Evolutionary conservation across 2,329 filamentous ascomycete species (phyloP).

Genomic region (Paracorniculantispora psalliotae): DNA sequence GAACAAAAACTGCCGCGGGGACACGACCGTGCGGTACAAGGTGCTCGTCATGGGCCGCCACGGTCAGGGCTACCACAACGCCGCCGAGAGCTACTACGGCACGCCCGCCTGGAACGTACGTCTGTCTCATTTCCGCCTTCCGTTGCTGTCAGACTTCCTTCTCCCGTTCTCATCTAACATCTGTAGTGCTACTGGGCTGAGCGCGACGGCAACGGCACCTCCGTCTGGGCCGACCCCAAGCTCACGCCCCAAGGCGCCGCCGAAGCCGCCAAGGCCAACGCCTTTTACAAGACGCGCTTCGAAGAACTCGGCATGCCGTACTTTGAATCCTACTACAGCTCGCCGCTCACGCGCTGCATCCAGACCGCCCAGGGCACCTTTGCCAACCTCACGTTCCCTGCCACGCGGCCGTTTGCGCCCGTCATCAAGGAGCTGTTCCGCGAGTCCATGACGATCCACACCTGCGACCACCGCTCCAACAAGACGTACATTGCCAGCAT

Average conservation of each 20-base stretch:
- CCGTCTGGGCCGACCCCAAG: slow-evolving; percentile 58
- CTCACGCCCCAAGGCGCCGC: slow-evolving; percentile 52
- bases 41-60: slow-evolving; percentile 65
- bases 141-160: too few species aligned
- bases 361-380: slow-evolving; percentile 61
- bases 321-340: slow-evolving; percentile 61
- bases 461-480: slow-evolving; percentile 59
- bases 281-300: slow-evolving; percentile 54
- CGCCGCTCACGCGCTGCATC: slow-evolving; percentile 58
- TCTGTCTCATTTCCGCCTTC: slow-evolving; percentile 10
- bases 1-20: slow-evolving; percentile 36
- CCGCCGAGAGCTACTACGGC: slow-evolving; percentile 61
- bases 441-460: slow-evolving; percentile 63
- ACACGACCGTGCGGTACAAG: slow-evolving; percentile 54
- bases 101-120: slow-evolving; percentile 64
- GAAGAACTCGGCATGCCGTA: slow-evolving; percentile 49
- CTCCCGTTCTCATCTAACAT: slow-evolving; percentile 11
- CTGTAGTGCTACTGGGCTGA: slow-evolving; percentile 59
- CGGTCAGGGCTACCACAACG: slow-evolving; percentile 62
- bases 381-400: slow-evolving; percentile 45
- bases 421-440: slow-evolving; percentile 60
- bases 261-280: slow-evolving; percentile 54
- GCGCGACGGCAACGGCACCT: slow-evolving; percentile 58
- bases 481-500: slow-evolving; percentile 47
- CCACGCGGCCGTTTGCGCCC: slow-evolving; percentile 48